Evolutionary conservation across 2,329 filamentous ascomycete genomes (phyloP), one percentile per base, ranked within the genome.

Genomic region (Tolypocladium ophioglossoides): DNA sequence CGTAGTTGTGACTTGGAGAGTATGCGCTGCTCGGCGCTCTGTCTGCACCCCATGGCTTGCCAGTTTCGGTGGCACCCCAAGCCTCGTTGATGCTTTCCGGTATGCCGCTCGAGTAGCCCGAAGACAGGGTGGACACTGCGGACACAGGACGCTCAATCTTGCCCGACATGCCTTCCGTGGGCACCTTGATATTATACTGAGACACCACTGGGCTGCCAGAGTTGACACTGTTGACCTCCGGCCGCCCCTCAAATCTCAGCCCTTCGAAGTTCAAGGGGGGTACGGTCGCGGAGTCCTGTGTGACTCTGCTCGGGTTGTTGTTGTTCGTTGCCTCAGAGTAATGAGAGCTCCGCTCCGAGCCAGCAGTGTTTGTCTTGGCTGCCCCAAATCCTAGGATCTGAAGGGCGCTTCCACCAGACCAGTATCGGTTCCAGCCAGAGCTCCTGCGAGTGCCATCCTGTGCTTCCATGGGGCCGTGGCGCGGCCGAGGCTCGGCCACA

Each of bases 381-480:
- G 65, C 66, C 16, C 79, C 81, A 52, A 84, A 79, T 16, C 82
- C 83, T 9, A 87, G 73, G 27, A 86, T 79, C 62, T 85, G 85
- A 54, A 85, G 70, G 9, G 84, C 79, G 59, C 85, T 87, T 52
- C 86, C 86, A 51, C 85, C 85, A 16, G 85, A 87, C 80, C 87
- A 90, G 69, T 89, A 90, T 52, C 82, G 75, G 67, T 88, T 89
- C 86, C 86, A 90, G 50, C 85, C 85, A 4, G 85, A 89, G 61
- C 84, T 88, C 63, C 82, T 77, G 54, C 83, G 76, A 22, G 74
- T 71, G 47, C 70, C 70, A 50, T 73, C 76, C 51, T 77, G 70
- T 58, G 57, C 62, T 52, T 65, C 69, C 57, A 57, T 60, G 56
- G 54, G 71, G 55, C 57, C 62, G 46, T 64, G 66, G 57, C 63